Percentiles rank a stretch among this genome's conserved stretches.
Conservation (phyloP, 1,139 yeast genomes). For the Cylindricascospora bacillispora region DNA sequence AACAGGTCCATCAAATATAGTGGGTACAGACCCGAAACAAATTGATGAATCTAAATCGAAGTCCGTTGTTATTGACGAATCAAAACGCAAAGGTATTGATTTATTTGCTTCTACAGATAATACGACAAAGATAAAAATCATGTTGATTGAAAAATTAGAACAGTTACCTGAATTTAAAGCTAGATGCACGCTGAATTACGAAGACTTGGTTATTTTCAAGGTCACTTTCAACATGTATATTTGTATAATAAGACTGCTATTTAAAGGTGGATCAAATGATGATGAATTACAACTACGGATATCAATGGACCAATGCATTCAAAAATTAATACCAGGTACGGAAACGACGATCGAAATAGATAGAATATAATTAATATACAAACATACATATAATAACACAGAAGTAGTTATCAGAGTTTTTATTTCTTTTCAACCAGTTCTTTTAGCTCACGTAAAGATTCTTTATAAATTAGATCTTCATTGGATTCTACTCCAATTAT, state of each 20-base stretch:
- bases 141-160: slow-evolving; percentile 32
- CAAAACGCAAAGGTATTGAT: slow-evolving; percentile 35
- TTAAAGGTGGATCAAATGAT: slow-evolving; percentile 61
- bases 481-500: slow-evolving; percentile 13
- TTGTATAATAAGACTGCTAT: slow-evolving; percentile 39
- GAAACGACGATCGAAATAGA: slow-evolving; percentile 56
- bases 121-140: slow-evolving; percentile 29
- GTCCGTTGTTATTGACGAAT: slow-evolving; percentile 25
- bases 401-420: too few relatives aligned
- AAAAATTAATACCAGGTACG: slow-evolving; percentile 23
- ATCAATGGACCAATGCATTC: slow-evolving; percentile 40
- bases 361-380: slow-evolving; percentile 10
- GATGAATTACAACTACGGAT: slow-evolving; percentile 48
- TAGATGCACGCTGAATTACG: slow-evolving; percentile 31
- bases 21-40: slow-evolving; percentile 2
- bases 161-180: slow-evolving; percentile 39
- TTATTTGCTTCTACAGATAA: slow-evolving; percentile 44
- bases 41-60: slow-evolving; percentile 8
- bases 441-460: slow-evolving; percentile 33
- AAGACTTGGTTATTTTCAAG: slow-evolving; percentile 42
- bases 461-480: slow-evolving; percentile 31
- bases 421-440: slow-evolving; percentile 26
- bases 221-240: slow-evolving; percentile 49
- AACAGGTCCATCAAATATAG: slow-evolving; percentile 4
- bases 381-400: not conserved